Percentiles rank a stretch among this genome's conserved stretches.
Conservation (phyloP, 768 basidiomycete genomes). For the Holtermannia corniformis region DNA sequence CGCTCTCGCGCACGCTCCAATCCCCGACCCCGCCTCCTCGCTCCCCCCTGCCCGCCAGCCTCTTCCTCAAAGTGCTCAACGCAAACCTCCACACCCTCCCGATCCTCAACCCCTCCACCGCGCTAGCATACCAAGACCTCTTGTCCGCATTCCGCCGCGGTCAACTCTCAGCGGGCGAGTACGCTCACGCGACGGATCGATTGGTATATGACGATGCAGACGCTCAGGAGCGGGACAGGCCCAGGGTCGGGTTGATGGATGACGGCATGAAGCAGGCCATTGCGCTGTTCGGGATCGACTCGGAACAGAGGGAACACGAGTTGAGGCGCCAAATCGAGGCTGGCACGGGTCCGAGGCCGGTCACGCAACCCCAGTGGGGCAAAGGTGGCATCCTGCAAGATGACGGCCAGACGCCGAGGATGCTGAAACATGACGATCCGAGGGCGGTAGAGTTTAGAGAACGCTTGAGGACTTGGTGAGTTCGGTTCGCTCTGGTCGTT, state of each 20-base stretch:
- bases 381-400: slow-evolving; percentile 4
- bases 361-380: slow-evolving; percentile 1
- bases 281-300: slow-evolving; percentile 20
- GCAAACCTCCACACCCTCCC: slow-evolving; percentile 17
- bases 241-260: slow-evolving; percentile 24
- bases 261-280: slow-evolving; percentile 15
- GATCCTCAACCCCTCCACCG: neutral
- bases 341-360: slow-evolving; percentile 13
- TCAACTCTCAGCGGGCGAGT: slow-evolving; percentile 6
- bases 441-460: slow-evolving; percentile 39
- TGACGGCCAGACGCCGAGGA: slow-evolving; percentile 7
- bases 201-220: slow-evolving; percentile 21
- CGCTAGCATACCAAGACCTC: neutral
- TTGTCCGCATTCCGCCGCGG: slow-evolving; percentile 7
- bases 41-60: slow-evolving; percentile 14
- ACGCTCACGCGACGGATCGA: slow-evolving; percentile 15
- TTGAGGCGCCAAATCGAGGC: slow-evolving; percentile 24
- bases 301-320: slow-evolving; percentile 22
- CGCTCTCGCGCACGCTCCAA: slow-evolving; percentile 25
- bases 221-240: slow-evolving; percentile 7
- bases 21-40: slow-evolving; percentile 17
- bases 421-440: slow-evolving; percentile 25
- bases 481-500: slow-evolving; percentile 6
- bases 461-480: slow-evolving; percentile 37
- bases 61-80: slow-evolving; percentile 21